Conservation (phyloP, 768 basidiomycete genomes). For the Cyathus striatus region DNA sequence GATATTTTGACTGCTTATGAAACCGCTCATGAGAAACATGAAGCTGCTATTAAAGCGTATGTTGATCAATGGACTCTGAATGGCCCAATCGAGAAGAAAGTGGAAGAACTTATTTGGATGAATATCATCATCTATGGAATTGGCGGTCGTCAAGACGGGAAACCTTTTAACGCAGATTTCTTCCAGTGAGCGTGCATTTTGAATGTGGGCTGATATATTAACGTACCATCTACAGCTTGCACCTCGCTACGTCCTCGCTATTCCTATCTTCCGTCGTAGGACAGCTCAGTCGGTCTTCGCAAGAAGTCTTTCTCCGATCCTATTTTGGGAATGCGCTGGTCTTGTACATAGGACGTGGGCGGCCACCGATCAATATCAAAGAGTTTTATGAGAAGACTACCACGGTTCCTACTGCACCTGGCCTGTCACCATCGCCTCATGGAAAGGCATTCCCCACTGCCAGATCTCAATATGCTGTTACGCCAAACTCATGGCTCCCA, state of each 20-base stretch:
- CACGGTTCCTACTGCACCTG: constrained; percentile 11
- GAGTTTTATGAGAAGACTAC: constrained; percentile 36
- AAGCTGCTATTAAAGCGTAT: constrained; percentile 34
- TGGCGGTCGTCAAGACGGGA: constrained; percentile 38
- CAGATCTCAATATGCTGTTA: constrained; percentile 25
- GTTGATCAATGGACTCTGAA: constrained; percentile 40
- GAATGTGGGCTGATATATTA: not conserved
- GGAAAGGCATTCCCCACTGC: constrained; percentile 13
- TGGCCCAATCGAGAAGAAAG: constrained; percentile 37
- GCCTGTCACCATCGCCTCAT: constrained; percentile 16
- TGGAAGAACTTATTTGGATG: constrained; percentile 60
- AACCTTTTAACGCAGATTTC: constrained; percentile 51
- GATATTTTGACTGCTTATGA: constrained; percentile 26
- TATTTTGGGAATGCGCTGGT: constrained; percentile 51
- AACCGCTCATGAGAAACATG: constrained; percentile 29
- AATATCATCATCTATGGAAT: constrained; percentile 49
- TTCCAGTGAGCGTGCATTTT: constrained; percentile 40
- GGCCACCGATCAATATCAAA: constrained; percentile 41
- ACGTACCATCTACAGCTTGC: constrained; percentile 38
- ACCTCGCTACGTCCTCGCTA: constrained; percentile 58
- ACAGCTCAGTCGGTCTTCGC: constrained; percentile 23
- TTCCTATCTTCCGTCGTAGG: constrained; percentile 50
- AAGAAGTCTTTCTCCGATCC: constrained; percentile 47
- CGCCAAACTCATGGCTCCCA: constrained; percentile 54
- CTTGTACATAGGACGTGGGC: constrained; percentile 56